phyloP scores from a whole-genome alignment of 73 alveolate genomes.

The Effrenium voratum region DNA sequence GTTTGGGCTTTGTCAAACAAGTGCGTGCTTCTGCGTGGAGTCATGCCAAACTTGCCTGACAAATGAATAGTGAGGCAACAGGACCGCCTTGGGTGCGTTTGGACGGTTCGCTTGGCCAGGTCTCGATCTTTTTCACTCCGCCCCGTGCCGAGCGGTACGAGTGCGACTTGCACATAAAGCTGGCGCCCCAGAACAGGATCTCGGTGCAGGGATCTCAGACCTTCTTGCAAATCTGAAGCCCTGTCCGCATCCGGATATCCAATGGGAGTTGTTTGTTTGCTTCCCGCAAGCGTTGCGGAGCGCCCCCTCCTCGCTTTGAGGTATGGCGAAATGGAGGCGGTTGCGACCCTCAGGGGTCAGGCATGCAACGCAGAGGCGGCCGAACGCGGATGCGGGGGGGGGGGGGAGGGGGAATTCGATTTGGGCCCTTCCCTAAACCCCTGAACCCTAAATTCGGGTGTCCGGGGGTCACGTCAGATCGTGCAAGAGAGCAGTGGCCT shows the following conservation, averaged over 20 bases:
- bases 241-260: not conserved
- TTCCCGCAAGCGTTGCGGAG: not conserved
- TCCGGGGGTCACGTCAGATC: too few relatives aligned
- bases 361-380: conserved; percentile 83
- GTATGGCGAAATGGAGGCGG: conserved; percentile 82
- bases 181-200: not conserved
- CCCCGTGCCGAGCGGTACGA: conserved; percentile 84
- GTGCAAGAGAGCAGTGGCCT: too few relatives aligned
- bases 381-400: too few relatives aligned
- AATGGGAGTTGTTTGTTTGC: not conserved
- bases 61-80: too few relatives aligned
- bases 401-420: too few relatives aligned
- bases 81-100: not conserved
- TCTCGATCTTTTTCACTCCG: conserved; percentile 79
- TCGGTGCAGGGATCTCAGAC: not conserved
- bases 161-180: conserved; percentile 63
- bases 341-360: conserved; percentile 57
- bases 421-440: too few relatives aligned
- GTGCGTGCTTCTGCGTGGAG: not conserved
- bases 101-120: not conserved
- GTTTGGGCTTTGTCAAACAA: too few relatives aligned
- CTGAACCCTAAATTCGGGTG: too few relatives aligned
- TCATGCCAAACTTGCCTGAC: not conserved
- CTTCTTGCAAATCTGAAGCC: not conserved
- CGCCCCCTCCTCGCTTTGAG: conserved; percentile 9